phyloP scores from a whole-genome alignment of 164 flowering plant genomes.

The Pachysandra terminalis region DNA sequence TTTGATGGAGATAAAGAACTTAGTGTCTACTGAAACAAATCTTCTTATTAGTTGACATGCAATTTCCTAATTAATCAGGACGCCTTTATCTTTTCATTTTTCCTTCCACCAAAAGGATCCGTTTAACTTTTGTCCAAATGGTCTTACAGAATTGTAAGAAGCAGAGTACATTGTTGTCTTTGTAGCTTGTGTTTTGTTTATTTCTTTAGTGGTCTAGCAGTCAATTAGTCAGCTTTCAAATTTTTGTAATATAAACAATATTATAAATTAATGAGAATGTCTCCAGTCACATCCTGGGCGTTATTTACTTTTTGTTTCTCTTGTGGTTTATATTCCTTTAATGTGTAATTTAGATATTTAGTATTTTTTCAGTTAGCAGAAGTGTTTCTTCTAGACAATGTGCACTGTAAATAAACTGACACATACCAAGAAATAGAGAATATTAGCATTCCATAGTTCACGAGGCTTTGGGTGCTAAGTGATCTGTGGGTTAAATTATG shows the following conservation, averaged over 20 bases:
- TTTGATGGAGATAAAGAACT: slow-evolving; percentile 69
- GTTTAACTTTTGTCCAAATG: slow-evolving; percentile 8
- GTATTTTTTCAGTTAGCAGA: background rate
- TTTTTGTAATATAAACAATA: slow-evolving; percentile 29
- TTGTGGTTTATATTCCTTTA: background rate
- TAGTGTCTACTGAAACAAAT: slow-evolving; percentile 53
- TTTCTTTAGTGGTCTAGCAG: slow-evolving; percentile 19
- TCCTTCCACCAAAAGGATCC: slow-evolving; percentile 9
- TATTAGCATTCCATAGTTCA: background rate
- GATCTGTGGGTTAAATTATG: background rate
- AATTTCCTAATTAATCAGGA: slow-evolving; percentile 4
- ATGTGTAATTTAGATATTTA: background rate
- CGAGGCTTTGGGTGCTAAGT: background rate
- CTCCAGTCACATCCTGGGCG: background rate
- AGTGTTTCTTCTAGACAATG: background rate
- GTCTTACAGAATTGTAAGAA: slow-evolving; percentile 28
- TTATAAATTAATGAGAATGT: slow-evolving; percentile 22
- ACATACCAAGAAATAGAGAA: background rate
- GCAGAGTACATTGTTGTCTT: slow-evolving; percentile 21
- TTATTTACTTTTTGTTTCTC: background rate
- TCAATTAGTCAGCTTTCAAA: slow-evolving; percentile 13
- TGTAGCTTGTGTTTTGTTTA: slow-evolving; percentile 20
- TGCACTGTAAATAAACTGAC: background rate
- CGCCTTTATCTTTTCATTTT: slow-evolving; percentile 4
- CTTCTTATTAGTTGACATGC: slow-evolving; percentile 26